Percentiles rank a stretch among this genome's conserved stretches.
Evolutionary conservation across 2,329 filamentous ascomycete genomes (phyloP).

Genomic region (Botrytis porri): DNA sequence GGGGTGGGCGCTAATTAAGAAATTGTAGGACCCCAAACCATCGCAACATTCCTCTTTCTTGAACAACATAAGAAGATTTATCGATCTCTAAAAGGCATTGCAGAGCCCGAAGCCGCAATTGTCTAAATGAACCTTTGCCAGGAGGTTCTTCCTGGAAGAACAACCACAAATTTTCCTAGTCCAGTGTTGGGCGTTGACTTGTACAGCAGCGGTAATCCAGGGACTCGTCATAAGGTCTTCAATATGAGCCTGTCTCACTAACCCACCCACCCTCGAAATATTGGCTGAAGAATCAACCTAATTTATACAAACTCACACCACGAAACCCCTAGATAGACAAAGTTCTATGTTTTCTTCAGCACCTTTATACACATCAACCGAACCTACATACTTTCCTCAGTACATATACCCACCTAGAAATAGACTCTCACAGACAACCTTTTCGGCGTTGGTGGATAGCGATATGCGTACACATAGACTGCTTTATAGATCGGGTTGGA

Average conservation of each 20-base stretch:
- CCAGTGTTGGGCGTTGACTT: not conserved
- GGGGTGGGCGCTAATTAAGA: not conserved
- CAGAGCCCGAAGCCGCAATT: slow-evolving; percentile 24
- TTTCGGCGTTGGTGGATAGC: slow-evolving; percentile 1
- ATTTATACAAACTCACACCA: not conserved
- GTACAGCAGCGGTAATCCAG: not conserved
- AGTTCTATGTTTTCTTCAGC: not conserved
- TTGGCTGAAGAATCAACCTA: not conserved
- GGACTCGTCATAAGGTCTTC: not conserved
- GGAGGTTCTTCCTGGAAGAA: not conserved
- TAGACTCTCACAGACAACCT: not conserved
- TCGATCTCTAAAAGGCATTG: slow-evolving; percentile 46
- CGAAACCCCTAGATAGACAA: not conserved
- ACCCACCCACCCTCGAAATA: not conserved
- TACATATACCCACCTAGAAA: slow-evolving; percentile 4
- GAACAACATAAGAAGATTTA: slow-evolving; percentile 84
- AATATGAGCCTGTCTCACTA: not conserved
- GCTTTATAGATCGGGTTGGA: slow-evolving; percentile 5
- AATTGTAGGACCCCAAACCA: slow-evolving; percentile 65
- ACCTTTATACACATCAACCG: not conserved
- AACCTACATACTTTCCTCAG: not conserved
- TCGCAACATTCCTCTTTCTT: slow-evolving; percentile 81
- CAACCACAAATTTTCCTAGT: not conserved
- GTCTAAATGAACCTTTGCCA: slow-evolving; percentile 10
- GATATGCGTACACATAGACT: not conserved